Evolutionary conservation across 1,139 yeast genomes (phyloP), one percentile per base, ranked within the genome.

Genomic region (Candida tunisiensis): DNA sequence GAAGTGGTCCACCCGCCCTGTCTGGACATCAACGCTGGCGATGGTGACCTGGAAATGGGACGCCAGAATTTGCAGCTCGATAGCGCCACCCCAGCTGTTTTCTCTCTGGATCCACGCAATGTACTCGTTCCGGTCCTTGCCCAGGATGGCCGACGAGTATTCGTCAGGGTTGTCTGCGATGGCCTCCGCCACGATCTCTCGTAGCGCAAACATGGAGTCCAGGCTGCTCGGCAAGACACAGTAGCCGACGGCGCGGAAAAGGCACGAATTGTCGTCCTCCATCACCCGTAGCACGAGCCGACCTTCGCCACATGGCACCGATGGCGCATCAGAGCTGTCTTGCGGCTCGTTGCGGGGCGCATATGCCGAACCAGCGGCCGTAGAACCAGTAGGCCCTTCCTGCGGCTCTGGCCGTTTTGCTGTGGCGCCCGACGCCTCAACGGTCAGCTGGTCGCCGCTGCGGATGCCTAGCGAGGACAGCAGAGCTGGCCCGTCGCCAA

Each of bases 41-140:
- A 78, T 69, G 4, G 67, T 58, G 5, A 74, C 47, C 3, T 57
- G 53, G 28, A 74, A 58, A 41, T 64, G 58, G 18, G 61, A 57
- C 2, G 82, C 64, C 19, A 79, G 48, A 7, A 79, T 73, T 9
- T 73, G 69, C 31, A 78, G 52, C 45, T 78, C 93, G 24, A 79
- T 77, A 4, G 83, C 91, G 6, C 93, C 93, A 12, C 93, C 93
- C 93, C 92, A 78, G 14, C 79, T 64, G 25, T 64, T 70, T 17
- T 62, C 62, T 34, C 62, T 55, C 25, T 45, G 38, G 16, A 78
- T 78, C 91, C 91, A 78, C 7, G 51, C 39, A 26, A 65, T 53
- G 43, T 78, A 79, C 6, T 64, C 62, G 0, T 47, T 43, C 3
- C 60, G 52, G 0, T 65, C 54, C 32, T 60, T 56, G 13, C 71